Base-by-base conservation (phyloP, 2,329 filamentous ascomycete genomes). In the Exophiala phaeomuriformis region DNA sequence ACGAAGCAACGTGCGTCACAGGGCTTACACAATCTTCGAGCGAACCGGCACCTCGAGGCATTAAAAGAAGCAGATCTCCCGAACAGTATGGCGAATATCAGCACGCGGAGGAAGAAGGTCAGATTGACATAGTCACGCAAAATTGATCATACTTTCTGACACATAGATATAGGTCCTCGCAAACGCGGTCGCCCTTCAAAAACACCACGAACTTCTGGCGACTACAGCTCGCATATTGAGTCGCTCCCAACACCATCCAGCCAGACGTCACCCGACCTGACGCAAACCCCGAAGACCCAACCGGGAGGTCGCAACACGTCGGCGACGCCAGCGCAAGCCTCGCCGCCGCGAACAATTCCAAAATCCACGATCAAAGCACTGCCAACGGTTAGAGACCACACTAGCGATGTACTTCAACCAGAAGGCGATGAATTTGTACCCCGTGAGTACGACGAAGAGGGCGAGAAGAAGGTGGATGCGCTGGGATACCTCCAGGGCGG, bases 381-480 rank as follows among this genome's bases (percentile, higher is more conserved):
- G 41, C 93, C 93, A 2, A 97, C 93, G 3, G 93, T 97, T 9
- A 80, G 93, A 70, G 93, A 98, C 66, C 93, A 98, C 69, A 98
- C 93, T 2, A 97, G 91, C 10, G 91, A 97, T 68, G 91, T 97
- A 69, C 81, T 98, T 31, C 89, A 88, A 49, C 78, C 86, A 30
- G 87, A 89, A 64, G 87, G 88, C 58, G 93, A 97, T 68, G 93
- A 98, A 72, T 98, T 96, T 69, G 79, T 97, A 35, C 90, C 91
- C 29, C 85, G 93, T 64, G 93, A 98, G 71, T 86, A 85, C 58
- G 93, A 98, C 67, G 88, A 95, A 50, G 86, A 85, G 41, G 93
- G 93, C 51, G 93, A 98, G 75, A 90, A 88, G 70, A 98, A 98
- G 76, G 90, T 96, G 29, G 83, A 88, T 68, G 69, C 78, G 27